These are phyloP conservation scores for Yarrowia hollandica DNA, from an alignment of 805 yeast species.

Conservation along the genomic window DNA sequence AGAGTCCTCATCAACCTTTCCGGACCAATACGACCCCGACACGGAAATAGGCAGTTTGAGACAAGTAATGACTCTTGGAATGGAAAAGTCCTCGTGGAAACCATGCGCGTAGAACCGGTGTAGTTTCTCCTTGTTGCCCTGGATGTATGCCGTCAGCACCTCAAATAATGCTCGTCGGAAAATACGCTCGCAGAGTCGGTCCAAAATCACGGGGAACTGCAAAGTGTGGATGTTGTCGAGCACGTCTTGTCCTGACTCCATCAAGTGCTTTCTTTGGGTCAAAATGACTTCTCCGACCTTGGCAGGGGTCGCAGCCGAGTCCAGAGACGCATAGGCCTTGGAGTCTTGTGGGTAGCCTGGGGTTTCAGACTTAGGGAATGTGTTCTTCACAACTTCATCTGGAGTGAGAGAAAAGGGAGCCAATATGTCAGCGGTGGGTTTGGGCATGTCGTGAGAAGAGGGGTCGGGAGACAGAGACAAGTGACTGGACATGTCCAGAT, in stretches of 20 bases:
- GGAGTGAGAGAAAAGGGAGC: slow-evolving; percentile 21
- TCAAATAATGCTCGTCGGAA: slow-evolving; percentile 20
- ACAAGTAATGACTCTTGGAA: slow-evolving; percentile 26
- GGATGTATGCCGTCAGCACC: slow-evolving; percentile 21
- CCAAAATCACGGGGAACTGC: slow-evolving; percentile 26
- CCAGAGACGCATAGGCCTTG: neutral
- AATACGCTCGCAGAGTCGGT: slow-evolving; percentile 22
- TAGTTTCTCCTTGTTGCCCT: slow-evolving; percentile 25
- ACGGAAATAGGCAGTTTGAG: slow-evolving; percentile 29
- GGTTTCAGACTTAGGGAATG: slow-evolving; percentile 12
- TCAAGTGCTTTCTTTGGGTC: slow-evolving; percentile 22
- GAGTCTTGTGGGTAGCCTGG: slow-evolving; percentile 9
- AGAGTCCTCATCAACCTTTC: slow-evolving; percentile 32
- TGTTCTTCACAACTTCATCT: slow-evolving; percentile 11
- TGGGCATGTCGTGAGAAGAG: neutral
- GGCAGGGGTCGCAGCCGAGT: slow-evolving; percentile 24
- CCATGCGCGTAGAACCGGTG: slow-evolving; percentile 15
- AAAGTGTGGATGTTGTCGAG: slow-evolving; percentile 22
- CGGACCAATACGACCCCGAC: slow-evolving; percentile 32
- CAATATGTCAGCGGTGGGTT: neutral
- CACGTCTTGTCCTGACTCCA: slow-evolving; percentile 23
- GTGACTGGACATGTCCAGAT: slow-evolving; percentile 2
- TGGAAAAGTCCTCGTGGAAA: slow-evolving; percentile 28
- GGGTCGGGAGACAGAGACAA: slow-evolving; percentile 5
- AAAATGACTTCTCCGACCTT: slow-evolving; percentile 14